A percentile compares a stretch with the other conserved stretches of the same genome.
These are phyloP conservation scores for Spathaspora arborariae DNA, from an alignment of 805 yeast species.

Conservation along the genomic window DNA sequence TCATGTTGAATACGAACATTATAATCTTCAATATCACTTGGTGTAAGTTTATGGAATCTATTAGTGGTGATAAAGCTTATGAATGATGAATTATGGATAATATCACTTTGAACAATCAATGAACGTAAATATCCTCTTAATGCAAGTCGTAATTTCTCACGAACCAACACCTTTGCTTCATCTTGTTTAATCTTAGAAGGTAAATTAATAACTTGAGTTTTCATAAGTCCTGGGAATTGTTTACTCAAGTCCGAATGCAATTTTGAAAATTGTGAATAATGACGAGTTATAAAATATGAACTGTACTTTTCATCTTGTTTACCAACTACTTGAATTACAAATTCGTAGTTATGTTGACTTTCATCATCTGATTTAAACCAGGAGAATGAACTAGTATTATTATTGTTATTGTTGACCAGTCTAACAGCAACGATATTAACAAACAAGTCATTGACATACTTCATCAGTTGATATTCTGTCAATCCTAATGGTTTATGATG, in stretches of 20 bases:
- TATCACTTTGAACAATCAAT: constrained; percentile 50
- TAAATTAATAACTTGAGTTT: constrained; percentile 50
- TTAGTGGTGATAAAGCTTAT: constrained; percentile 46
- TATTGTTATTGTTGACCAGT: constrained; percentile 6
- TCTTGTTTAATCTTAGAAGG: constrained; percentile 52
- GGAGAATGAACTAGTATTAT: background rate
- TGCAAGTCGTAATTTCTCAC: constrained; percentile 77
- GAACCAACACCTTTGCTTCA: constrained; percentile 38
- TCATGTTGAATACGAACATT: constrained; percentile 60
- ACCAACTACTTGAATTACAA: constrained; percentile 43
- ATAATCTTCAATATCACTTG: constrained; percentile 52
- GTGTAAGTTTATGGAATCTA: constrained; percentile 30
- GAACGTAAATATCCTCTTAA: constrained; percentile 67
- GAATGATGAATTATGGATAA: constrained; percentile 50
- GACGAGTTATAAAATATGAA: constrained; percentile 50
- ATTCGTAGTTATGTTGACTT: constrained; percentile 34
- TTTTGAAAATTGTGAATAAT: constrained; percentile 65
- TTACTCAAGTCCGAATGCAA: constrained; percentile 51
- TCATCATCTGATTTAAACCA: background rate
- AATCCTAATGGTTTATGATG: constrained; percentile 2
- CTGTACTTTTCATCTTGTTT: constrained; percentile 10
- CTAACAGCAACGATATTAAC: constrained; percentile 70
- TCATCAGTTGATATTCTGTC: constrained; percentile 21
- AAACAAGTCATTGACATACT: constrained; percentile 52
- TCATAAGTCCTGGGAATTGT: constrained; percentile 60